Conservation (phyloP, 2,329 filamentous ascomycete species). For the Diaporthe sp. region DNA sequence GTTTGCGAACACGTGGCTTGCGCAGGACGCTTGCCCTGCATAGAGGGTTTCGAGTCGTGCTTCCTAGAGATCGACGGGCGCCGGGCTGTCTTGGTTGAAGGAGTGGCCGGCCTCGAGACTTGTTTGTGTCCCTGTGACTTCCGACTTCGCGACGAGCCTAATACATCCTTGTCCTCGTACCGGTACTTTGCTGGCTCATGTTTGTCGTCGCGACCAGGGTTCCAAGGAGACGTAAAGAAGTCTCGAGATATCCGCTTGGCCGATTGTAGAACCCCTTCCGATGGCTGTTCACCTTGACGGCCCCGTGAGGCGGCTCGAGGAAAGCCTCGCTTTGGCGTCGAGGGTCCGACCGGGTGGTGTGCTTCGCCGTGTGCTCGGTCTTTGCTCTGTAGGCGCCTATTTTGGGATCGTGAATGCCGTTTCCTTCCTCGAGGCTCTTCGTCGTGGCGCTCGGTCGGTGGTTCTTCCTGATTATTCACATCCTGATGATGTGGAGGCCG, state of each 20-base stretch:
- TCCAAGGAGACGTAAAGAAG: not conserved
- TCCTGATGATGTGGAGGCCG: too few species aligned
- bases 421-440: not conserved
- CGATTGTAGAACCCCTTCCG: not conserved
- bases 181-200: too few species aligned
- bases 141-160: not conserved
- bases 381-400: not conserved
- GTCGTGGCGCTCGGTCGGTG: not conserved
- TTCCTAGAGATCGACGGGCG: not conserved
- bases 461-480: not conserved
- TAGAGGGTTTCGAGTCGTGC: too few species aligned
- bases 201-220: too few species aligned
- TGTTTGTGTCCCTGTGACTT: not conserved
- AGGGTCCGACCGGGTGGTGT: not conserved
- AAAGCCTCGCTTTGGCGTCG: not conserved
- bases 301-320: not conserved
- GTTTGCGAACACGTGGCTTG: not conserved
- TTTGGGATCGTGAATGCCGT: not conserved
- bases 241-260: not conserved
- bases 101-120: not conserved
- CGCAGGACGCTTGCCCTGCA: not conserved
- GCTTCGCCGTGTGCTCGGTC: not conserved
- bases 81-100: too few species aligned
- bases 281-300: not conserved
- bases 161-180: not conserved